Conservation (phyloP, 2,329 filamentous ascomycete species). For the Microcyclosporella mali region DNA sequence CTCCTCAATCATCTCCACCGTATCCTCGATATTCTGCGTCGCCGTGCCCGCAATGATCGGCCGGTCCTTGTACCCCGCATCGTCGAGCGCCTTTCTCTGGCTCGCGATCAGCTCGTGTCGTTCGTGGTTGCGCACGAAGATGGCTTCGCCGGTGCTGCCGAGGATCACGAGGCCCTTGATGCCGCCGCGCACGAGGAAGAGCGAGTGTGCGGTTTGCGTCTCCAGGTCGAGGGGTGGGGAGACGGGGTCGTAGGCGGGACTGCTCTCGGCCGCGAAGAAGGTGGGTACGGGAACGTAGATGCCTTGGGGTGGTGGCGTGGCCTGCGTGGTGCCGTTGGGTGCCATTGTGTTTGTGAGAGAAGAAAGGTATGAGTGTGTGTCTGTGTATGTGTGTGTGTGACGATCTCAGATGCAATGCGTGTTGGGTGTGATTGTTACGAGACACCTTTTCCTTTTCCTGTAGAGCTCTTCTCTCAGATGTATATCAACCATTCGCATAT, state of each 20-base stretch:
- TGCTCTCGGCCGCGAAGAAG: slow-evolving; percentile 52
- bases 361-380: background rate
- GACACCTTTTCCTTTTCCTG: too few relatives aligned
- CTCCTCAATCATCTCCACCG: slow-evolving; percentile 51
- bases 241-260: slow-evolving; percentile 39
- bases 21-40: slow-evolving; percentile 57
- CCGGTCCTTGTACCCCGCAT: slow-evolving; percentile 52
- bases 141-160: slow-evolving; percentile 59
- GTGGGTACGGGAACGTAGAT: slow-evolving; percentile 58
- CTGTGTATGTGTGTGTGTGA: background rate
- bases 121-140: slow-evolving; percentile 56
- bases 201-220: slow-evolving; percentile 52
- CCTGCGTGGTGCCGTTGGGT: slow-evolving; percentile 11
- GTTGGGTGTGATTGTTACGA: too few relatives aligned
- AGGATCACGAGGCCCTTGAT: slow-evolving; percentile 57
- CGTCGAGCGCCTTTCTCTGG: slow-evolving; percentile 50
- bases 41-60: slow-evolving; percentile 59
- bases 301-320: slow-evolving; percentile 44
- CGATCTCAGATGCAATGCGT: too few relatives aligned
- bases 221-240: slow-evolving; percentile 52
- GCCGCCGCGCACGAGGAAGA: slow-evolving; percentile 56
- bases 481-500: background rate
- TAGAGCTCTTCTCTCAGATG: too few relatives aligned
- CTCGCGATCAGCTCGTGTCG: slow-evolving; percentile 50
- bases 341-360: slow-evolving; percentile 7